Evolutionary conservation across 805 yeast species (phyloP).

Genomic region (Spencermartinsiella europaea): DNA sequence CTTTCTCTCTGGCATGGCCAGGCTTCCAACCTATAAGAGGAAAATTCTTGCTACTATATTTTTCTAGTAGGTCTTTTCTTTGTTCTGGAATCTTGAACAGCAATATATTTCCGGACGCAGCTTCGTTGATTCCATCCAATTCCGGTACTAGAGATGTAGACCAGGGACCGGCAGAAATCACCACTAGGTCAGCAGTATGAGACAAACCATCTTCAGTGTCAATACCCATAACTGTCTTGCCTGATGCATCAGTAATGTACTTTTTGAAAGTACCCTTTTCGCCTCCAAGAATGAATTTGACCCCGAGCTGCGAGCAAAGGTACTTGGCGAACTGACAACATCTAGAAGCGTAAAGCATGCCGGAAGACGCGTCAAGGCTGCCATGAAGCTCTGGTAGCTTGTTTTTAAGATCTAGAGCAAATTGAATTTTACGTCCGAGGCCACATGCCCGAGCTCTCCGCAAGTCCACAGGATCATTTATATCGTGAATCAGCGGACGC

Average conservation of each 20-base stretch:
- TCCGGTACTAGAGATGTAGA: constrained; percentile 5
- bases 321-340: constrained; percentile 7
- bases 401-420: constrained; percentile 3
- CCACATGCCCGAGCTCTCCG: constrained; percentile 6
- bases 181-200: constrained; percentile 6
- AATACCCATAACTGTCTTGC: constrained; percentile 4
- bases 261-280: background rate
- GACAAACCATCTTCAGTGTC: constrained; percentile 8
- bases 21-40: no score
- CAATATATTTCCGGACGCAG: constrained; percentile 6
- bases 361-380: constrained; percentile 8
- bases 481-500: background rate
- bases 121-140: constrained; percentile 6
- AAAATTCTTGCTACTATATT: constrained; percentile 6
- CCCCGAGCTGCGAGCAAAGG: constrained; percentile 5
- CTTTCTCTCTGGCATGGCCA: constrained; percentile 3
- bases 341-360: constrained; percentile 5
- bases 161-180: constrained; percentile 13
- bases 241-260: background rate
- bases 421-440: constrained; percentile 5
- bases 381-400: constrained; percentile 2
- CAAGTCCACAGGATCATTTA: constrained; percentile 1
- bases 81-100: no score
- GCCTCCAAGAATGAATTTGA: constrained; percentile 5
- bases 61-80: constrained; percentile 7